Evolutionary conservation across 2,329 filamentous ascomycete species (phyloP), one percentile per base, ranked within the genome.

Genomic region (Tothia fuscella): DNA sequence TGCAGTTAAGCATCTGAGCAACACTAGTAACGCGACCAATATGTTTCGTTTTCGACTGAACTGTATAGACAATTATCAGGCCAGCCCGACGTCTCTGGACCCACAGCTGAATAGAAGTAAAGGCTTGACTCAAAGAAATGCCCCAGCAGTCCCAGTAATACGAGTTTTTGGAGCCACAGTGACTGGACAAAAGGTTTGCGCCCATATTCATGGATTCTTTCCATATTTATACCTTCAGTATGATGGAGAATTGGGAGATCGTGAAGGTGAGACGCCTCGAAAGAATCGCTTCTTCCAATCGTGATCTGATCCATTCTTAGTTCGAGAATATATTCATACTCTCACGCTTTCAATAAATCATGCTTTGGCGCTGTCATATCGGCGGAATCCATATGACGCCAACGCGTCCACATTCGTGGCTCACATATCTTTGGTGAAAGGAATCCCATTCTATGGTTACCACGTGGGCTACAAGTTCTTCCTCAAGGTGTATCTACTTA

Each of bases 181-280:
- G 58, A 91, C 86, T 0, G 91, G 91, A 0, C 88, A 96, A 62
- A 95, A 93, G 56, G 86, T 95, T 13, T 95, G 91, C 64, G 85
- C 85, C 22, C 91, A 98, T 64, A 77, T 98, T 43, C 91, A 96
- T 61, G 91, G 93, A 46, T 87, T 85, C 17, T 88, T 98, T 53
- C 91, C 91, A 1, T 98, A 98, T 56, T 67, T 96, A n/a, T 96
- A 87, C 57, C 70, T 98, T 43, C 81, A 89, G 58, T 94, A 94
- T 58, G 67, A 72, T 36, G 87, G 83, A 17, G 73, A 72, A 50
- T 60, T 91, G 46, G 70, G 69, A 30, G 66, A 71, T 7, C 72
- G 82, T 48, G 72, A 79, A 57, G 82, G 84, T 88, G 61, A 56
- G 74, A 51, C 36, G 39, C 31, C 19, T 16, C 24, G 6, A 9